Evolutionary conservation across 106 monocot genomes (phyloP), one percentile per base, ranked within the genome.

Genomic region (Apostasia shenzhenica): DNA sequence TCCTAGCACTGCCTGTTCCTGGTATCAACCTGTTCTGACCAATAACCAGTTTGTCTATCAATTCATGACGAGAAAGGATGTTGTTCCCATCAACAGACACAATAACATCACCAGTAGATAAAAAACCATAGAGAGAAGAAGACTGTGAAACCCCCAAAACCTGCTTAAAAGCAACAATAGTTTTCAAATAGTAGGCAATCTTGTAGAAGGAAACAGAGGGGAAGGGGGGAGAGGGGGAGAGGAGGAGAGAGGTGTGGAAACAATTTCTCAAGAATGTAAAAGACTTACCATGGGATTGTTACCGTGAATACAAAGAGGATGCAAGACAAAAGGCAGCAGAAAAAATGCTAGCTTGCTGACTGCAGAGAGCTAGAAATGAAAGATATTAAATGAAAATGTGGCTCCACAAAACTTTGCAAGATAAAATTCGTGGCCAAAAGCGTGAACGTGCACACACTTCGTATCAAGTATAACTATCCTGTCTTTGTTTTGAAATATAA

Each of bases 21-120:
- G 61, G 41, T 63, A 14, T 47, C 45, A 70, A 73, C 77, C 72
- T 64, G 56, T 65, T 13, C 64, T 88, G 70, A 47, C 66, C 54
- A 62, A 78, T 57, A 59, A 67, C 48, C 72, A 88, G 67, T 42
- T 81, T 87, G 8, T 77, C 71, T 5, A 80, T 66, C 86, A 86
- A 90, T 48, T 92, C 81, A 57, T 75, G 72, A 49, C 89, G 72
- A 61, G 50, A 67, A 69, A 59, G 77, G 45, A 99, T 83, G 48
- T 63, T 81, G 57, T 73, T 45, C 52, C 87, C 92, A 76, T 99
- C 89, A 56, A 93, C 63, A 52, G 92, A 69, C 9, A 74, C 12
- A 59, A 99, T 81, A 54, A 85, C 55, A 87, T 85, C 86, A 67
- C 80, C 76, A 40, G 48, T 66, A 70, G 89, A 85, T 46, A 93